Conservation (phyloP, 2,329 filamentous ascomycete species). For the Penicillium fuscoglaucum region DNA sequence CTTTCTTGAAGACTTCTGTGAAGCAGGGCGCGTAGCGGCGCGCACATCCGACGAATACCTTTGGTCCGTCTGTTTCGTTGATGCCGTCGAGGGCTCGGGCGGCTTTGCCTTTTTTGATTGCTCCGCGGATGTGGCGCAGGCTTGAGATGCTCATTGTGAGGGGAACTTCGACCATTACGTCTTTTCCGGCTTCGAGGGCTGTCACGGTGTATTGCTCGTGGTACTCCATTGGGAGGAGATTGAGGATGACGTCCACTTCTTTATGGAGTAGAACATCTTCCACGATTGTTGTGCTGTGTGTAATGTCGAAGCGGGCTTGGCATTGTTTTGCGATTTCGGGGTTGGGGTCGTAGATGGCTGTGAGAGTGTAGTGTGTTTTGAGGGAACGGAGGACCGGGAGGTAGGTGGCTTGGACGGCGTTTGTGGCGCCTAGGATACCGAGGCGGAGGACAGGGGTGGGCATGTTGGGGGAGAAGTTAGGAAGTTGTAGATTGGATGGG, state of each 20-base stretch:
- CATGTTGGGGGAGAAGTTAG: conserved; percentile 15
- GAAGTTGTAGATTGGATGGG: not conserved
- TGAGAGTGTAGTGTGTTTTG: conserved; percentile 46
- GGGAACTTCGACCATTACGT: conserved; percentile 62
- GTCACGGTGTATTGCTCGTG: conserved; percentile 55
- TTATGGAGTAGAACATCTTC: conserved; percentile 52
- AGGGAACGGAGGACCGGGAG: conserved; percentile 52
- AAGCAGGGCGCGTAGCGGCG: conserved; percentile 61
- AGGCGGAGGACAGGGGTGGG: conserved; percentile 30
- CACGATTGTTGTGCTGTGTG: conserved; percentile 38
- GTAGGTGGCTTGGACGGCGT: conserved; percentile 56
- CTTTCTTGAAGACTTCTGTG: conserved; percentile 52
- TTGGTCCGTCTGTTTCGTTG: conserved; percentile 39
- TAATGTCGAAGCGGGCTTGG: conserved; percentile 21
- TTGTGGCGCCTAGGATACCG: conserved; percentile 40
- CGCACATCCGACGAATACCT: conserved; percentile 62
- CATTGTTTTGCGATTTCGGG: conserved; percentile 11
- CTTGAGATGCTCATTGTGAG: conserved; percentile 52
- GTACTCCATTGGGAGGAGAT: conserved; percentile 58
- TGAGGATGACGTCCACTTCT: conserved; percentile 46
- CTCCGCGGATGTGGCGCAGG: conserved; percentile 50
- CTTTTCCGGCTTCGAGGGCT: conserved; percentile 56
- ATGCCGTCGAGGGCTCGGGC: conserved; percentile 34
- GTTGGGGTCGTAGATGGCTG: conserved; percentile 51
- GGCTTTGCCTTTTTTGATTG: conserved; percentile 27